Conservation (phyloP, 805 yeast species). For the Kluyveromyces siamensis region DNA sequence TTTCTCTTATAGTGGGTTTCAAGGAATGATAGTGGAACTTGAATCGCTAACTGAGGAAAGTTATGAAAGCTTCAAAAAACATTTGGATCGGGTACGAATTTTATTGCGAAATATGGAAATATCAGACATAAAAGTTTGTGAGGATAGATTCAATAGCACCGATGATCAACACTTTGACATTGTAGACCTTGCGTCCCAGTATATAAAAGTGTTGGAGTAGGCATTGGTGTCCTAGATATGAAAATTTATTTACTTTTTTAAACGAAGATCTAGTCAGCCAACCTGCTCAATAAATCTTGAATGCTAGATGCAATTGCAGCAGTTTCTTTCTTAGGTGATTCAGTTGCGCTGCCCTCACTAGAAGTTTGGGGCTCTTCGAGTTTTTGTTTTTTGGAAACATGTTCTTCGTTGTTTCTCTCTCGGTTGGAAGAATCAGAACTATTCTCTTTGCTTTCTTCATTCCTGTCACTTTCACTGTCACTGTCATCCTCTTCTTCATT, state of each 20-base stretch:
- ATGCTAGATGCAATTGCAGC: constrained; percentile 24
- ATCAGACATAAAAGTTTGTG: constrained; percentile 15
- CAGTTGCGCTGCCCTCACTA: neutral
- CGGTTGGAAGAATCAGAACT: neutral
- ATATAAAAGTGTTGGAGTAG: constrained; percentile 20
- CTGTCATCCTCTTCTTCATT: constrained; percentile 18
- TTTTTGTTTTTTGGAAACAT: neutral
- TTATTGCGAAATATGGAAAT: constrained; percentile 13
- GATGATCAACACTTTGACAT: neutral
- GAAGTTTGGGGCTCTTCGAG: neutral
- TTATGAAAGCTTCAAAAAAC: constrained; percentile 10
- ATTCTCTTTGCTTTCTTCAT: constrained; percentile 7
- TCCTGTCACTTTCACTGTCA: constrained; percentile 10
- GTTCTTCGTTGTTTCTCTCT: too few relatives aligned
- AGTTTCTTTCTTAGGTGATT: neutral
- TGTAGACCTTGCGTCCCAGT: constrained; percentile 24
- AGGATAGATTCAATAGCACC: constrained; percentile 5
- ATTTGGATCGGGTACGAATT: constrained; percentile 11
- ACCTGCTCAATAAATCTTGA: constrained; percentile 27
- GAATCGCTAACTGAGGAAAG: constrained; percentile 9
- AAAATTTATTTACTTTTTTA: neutral
- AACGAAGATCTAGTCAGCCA: constrained; percentile 17
- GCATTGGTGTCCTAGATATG: neutral
- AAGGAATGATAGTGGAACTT: constrained; percentile 24
- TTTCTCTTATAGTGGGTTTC: constrained; percentile 26